A percentile compares a stretch with the other conserved stretches of the same genome.
phyloP scores from a whole-genome alignment of 768 basidiomycete genomes.

The Rubroboletus pulcherrimus region DNA sequence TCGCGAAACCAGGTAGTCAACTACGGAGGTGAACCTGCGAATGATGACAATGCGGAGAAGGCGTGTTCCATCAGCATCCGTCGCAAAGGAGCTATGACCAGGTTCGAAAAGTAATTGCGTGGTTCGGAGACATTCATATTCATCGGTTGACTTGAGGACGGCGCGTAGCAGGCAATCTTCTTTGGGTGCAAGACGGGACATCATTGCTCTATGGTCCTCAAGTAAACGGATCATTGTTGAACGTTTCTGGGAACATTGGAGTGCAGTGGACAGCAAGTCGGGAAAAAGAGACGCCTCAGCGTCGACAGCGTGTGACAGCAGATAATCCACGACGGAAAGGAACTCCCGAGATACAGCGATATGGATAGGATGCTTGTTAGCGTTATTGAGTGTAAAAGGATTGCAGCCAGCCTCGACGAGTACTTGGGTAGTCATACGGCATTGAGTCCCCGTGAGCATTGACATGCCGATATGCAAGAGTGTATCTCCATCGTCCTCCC shows the following conservation, averaged over 20 bases:
- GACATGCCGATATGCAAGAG: neutral
- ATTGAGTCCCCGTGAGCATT: neutral
- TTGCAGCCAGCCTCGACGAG: neutral
- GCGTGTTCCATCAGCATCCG: neutral
- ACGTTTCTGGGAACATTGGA: rapidly evolving
- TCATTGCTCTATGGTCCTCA: neutral
- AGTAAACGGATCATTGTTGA: neutral
- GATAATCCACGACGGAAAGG: neutral
- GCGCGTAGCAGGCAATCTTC: neutral
- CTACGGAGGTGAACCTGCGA: neutral
- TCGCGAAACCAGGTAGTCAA: neutral
- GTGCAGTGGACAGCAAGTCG: neutral
- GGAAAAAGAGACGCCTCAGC: too few relatives aligned
- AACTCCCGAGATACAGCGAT: neutral
- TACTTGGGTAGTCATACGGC: neutral
- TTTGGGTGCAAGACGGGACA: neutral
- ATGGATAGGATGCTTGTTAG: neutral
- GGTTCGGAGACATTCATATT: neutral
- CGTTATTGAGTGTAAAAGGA: neutral
- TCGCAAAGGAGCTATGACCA: neutral
- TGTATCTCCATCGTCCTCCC: neutral
- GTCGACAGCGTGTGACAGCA: neutral
- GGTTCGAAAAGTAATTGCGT: neutral
- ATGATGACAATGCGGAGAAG: neutral
- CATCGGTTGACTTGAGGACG: neutral